Conservation (phyloP, 2,329 filamentous ascomycete species). For the Zymoseptoria brevis region DNA sequence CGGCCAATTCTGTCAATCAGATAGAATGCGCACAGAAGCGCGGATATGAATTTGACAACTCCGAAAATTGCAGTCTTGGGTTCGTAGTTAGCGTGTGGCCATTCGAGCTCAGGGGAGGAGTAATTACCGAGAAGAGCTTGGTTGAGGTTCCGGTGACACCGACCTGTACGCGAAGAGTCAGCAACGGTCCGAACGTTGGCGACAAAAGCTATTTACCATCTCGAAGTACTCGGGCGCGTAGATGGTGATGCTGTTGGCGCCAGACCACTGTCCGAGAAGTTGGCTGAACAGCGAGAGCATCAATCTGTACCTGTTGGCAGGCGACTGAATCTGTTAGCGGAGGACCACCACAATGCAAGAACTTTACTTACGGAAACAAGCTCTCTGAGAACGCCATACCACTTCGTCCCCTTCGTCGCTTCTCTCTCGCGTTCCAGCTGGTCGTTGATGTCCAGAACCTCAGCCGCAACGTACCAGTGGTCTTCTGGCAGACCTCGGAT, state of each 20-base stretch:
- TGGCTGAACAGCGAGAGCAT: constrained; percentile 62
- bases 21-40: constrained; percentile 65
- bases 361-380: constrained; percentile 43
- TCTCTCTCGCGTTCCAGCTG: constrained; percentile 64
- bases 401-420: constrained; percentile 26
- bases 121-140: constrained; percentile 51
- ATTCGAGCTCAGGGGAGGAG: not conserved
- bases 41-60: constrained; percentile 61
- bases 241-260: constrained; percentile 62
- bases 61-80: constrained; percentile 61
- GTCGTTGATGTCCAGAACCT: constrained; percentile 56
- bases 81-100: not conserved
- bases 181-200: not conserved
- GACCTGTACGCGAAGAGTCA: constrained; percentile 45
- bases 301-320: constrained; percentile 64
- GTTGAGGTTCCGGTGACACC: constrained; percentile 49
- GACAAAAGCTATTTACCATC: constrained; percentile 40
- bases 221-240: constrained; percentile 68
- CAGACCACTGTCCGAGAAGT: constrained; percentile 60
- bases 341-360: not conserved
- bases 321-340: constrained; percentile 31
- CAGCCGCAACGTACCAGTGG: constrained; percentile 33
- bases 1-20: constrained; percentile 65
- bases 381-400: constrained; percentile 43
- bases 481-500: constrained; percentile 24